Base-by-base conservation (phyloP, 2,329 filamentous ascomycete genomes). In the Tolypocladium tropicale region DNA sequence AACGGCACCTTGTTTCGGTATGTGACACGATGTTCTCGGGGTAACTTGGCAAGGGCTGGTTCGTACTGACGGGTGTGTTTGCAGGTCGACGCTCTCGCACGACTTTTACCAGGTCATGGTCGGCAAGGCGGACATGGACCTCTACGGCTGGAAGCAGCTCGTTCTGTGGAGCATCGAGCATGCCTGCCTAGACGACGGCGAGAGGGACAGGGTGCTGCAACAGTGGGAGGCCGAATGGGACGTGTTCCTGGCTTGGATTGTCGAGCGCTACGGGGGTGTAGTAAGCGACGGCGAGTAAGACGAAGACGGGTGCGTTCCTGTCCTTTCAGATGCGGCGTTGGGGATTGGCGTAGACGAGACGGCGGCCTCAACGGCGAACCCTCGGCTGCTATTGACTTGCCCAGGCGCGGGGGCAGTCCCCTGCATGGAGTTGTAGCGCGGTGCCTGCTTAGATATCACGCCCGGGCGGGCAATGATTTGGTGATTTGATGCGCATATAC, bases 61-160 rank as follows among this genome's bases (percentile, higher is more conserved):
- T 16, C 23, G 9, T 14, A 2, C 33, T 50, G 48, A 41, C 33
- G 2, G 3, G 10, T 3, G 10, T 11, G 12, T 23, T 6, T 12
- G 10, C 14, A 88, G 84, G 60, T 89, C 86, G 16, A 83, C 83
- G 2, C 76, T 90, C 48, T 86, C 84, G 1, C 85, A 90, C 61
- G 88, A 91, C 64, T 90, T 90, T 65, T 90, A 90, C 66, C 88
- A 91, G 65, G 78, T 85, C 57, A 83, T 90, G 76, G 78, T 88
- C 9, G 88, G 87, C 52, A 83, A 82, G 49, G 74, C 78, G 14
- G 78, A 82, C 56, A 88, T 90, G 78, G 80, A 77, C 21, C 69
- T 91, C 0, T 81, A 81, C 59, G 86, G 86, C 48, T 88, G 86
- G 84, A 85, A 86, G 65, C 86, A 90, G 68, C 76, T 86, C 25